Evolutionary conservation across 2,329 filamentous ascomycete genomes (phyloP), one percentile per base, ranked within the genome.

Genomic region (Herpotrichia juniperi): DNA sequence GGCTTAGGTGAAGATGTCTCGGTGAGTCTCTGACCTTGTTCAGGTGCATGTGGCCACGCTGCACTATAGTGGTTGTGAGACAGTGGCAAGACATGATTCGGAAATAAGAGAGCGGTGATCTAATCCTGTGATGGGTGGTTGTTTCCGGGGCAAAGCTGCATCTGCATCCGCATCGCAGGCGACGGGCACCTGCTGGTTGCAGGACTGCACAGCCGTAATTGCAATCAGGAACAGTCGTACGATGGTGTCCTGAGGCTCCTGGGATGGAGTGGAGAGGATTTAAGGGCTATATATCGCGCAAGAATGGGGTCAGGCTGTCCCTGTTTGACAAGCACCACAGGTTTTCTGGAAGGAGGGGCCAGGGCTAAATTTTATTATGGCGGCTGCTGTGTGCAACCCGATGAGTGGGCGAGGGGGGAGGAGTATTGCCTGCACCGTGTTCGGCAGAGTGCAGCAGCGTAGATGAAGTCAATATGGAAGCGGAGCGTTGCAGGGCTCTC

Each of bases 381-480:
- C 40, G 40, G 40, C 40, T 42, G 40, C 17, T 42, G 21, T 42
- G 37, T 42, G 21, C 21, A n/a, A 42, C 40, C 11, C 10, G 21
- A 7, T n/a, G 34, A 8, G 40, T 9, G 34, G n/a, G 34, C 8
- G n/a, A n/a, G n/a, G 34, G n/a, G 8, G 34, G n/a, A 16, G 5
- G 14, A 14, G 24, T 42, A 42, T 25, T 42, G 24, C 40, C n/a
- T 42, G 40, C 40, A 40, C 43, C 26, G 9, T 12, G 42, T 45
- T 45, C 24, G 42, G 4, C 25, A 24, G 8, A 10, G 28, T 46
- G 24, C 26, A 31, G 24, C 30, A 45, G 48, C 16, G 28, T 47
- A 51, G 49, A 51, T 51, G 49, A 51, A 17, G 34, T 25, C 49
- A 51, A 51, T 51, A 46, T 51, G 47, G 49, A 25, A 21, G 43